Percentiles rank a stretch among this genome's conserved stretches.
These are phyloP conservation scores for Trametes hirsuta DNA, from an alignment of 1,284 basidiomycete genomes.

Conservation along the genomic window DNA sequence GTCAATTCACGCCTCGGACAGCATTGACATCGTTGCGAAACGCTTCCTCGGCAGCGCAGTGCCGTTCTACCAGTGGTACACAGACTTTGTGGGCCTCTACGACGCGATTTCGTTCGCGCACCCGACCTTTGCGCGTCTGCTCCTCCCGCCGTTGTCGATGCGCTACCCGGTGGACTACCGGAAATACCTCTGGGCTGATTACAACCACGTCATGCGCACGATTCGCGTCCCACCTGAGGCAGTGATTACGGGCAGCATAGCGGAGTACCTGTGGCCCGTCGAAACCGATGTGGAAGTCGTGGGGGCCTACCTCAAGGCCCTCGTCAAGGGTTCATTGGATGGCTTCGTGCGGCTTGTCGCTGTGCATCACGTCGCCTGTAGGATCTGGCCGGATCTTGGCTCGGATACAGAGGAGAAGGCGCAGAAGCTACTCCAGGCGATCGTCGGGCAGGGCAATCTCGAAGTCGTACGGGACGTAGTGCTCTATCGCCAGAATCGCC, in stretches of 20 bases:
- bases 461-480: conserved; percentile 57
- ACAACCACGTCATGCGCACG: conserved; percentile 60
- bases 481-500: conserved; percentile 48
- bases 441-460: conserved; percentile 52
- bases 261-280: conserved; percentile 71
- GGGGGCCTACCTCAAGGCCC: conserved; percentile 57
- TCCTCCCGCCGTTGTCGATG: conserved; percentile 81
- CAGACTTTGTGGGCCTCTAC: conserved; percentile 88
- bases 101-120: conserved; percentile 91
- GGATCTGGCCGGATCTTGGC: conserved; percentile 71
- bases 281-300: conserved; percentile 74
- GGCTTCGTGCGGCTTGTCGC: conserved; percentile 77
- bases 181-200: conserved; percentile 84
- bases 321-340: conserved; percentile 48
- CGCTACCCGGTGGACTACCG: conserved; percentile 85
- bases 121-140: conserved; percentile 71
- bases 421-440: conserved; percentile 52
- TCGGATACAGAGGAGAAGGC: conserved; percentile 43
- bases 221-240: conserved; percentile 53
- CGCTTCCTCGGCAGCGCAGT: conserved; percentile 68
- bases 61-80: conserved; percentile 95
- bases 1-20: conserved; percentile 12
- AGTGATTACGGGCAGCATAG: conserved; percentile 51
- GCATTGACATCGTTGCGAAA: conserved; percentile 61
- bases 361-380: conserved; percentile 78